A percentile compares a stretch with the other conserved stretches of the same genome.
Evolutionary conservation across 129 eudicot genomes (phyloP).

Genomic region (Kitagawia praeruptora): DNA sequence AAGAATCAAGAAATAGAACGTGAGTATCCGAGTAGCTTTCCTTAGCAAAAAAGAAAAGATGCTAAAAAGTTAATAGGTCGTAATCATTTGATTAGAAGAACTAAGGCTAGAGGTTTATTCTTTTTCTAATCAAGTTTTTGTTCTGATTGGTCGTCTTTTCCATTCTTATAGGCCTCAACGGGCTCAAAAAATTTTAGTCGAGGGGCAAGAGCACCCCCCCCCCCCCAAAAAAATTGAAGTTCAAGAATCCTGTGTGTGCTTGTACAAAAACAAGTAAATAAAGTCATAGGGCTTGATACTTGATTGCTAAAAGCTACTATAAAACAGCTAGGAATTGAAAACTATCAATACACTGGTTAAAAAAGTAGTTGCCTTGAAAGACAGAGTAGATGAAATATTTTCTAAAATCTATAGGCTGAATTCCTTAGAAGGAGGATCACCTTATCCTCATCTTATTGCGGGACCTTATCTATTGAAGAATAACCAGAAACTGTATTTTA

Average conservation of each 20-base stretch:
- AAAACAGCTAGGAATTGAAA: background rate
- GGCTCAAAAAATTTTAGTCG: no score
- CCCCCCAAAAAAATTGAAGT: no score
- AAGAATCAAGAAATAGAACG: background rate
- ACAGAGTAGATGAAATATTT: background rate
- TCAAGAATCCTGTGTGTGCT: background rate
- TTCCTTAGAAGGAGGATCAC: background rate
- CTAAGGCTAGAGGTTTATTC: background rate
- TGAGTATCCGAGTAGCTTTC: background rate
- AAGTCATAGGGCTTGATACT: background rate
- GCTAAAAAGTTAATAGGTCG: background rate
- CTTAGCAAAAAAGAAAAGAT: no score
- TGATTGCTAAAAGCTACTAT: background rate
- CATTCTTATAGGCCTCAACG: background rate
- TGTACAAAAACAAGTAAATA: background rate
- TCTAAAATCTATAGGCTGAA: background rate
- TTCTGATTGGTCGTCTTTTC: constrained; percentile 34
- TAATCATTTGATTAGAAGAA: background rate
- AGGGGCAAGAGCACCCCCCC: no score
- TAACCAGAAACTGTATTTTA: background rate
- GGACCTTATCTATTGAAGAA: constrained; percentile 8
- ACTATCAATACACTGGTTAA: background rate
- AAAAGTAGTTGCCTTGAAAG: background rate
- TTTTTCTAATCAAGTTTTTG: constrained; percentile 29
- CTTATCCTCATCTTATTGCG: constrained; percentile 4